Percentiles rank a stretch among this genome's conserved stretches.
Evolutionary conservation across 768 basidiomycete genomes (phyloP).

Genomic region (Mycena capillaripes): DNA sequence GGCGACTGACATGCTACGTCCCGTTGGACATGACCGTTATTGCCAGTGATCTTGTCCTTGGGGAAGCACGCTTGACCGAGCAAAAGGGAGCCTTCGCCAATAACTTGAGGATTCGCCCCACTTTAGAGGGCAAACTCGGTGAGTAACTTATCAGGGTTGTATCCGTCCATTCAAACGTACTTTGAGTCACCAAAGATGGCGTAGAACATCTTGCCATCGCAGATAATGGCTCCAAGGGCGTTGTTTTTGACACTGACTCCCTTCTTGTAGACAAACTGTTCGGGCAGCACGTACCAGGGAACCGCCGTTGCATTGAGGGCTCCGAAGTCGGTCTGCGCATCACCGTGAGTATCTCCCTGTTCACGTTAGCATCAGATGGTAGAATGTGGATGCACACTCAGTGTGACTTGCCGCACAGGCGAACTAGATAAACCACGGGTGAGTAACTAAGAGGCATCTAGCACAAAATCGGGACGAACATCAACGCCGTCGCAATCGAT

Average conservation of each 20-base stretch:
- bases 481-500: constrained; percentile 17
- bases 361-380: not conserved
- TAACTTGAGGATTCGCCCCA: constrained; percentile 31
- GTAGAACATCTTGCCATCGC: constrained; percentile 42
- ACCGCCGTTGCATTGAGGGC: constrained; percentile 12
- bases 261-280: not conserved
- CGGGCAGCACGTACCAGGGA: constrained; percentile 9
- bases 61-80: constrained; percentile 42
- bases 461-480: not conserved
- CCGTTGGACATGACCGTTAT: constrained; percentile 31
- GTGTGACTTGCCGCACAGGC: not conserved
- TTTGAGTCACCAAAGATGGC: constrained; percentile 42
- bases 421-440: not conserved
- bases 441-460: not conserved
- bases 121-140: not conserved
- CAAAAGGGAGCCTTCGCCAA: constrained; percentile 42
- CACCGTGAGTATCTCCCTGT: not conserved
- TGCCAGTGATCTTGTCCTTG: constrained; percentile 30
- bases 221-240: constrained; percentile 43
- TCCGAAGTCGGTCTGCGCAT: not conserved
- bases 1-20: constrained; percentile 41
- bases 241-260: constrained; percentile 24
- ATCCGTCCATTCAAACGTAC: too few relatives aligned
- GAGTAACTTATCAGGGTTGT: constrained; percentile 10
- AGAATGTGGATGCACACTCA: not conserved